These are phyloP conservation scores for Cadophora malorum DNA, from an alignment of 2,329 filamentous ascomycete genomes.

Conservation along the genomic window DNA sequence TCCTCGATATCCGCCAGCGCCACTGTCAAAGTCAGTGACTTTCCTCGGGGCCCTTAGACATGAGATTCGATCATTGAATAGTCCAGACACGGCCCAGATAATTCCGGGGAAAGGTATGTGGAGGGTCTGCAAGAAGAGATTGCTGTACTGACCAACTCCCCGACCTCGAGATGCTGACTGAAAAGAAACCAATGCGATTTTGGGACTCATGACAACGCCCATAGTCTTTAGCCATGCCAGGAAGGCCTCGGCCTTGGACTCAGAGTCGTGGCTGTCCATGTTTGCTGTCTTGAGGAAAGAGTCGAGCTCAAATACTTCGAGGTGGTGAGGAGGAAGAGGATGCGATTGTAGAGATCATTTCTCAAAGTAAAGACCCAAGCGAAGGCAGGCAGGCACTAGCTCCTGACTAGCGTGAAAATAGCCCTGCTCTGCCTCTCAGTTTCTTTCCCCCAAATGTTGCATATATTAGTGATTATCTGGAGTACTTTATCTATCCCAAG, in stretches of 20 bases:
- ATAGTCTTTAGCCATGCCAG: slow-evolving; percentile 61
- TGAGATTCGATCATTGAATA: not conserved
- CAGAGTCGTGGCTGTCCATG: slow-evolving; percentile 48
- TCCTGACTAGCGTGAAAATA: not conserved
- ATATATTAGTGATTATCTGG: not conserved
- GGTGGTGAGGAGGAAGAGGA: not conserved
- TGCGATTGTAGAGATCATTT: not conserved
- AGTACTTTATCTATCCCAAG: too few species aligned
- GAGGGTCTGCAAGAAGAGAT: not conserved
- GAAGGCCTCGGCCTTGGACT: slow-evolving; percentile 57
- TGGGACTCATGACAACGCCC: slow-evolving; percentile 61
- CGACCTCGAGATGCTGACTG: slow-evolving; percentile 61
- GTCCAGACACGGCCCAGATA: not conserved
- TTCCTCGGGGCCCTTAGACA: not conserved
- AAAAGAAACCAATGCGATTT: slow-evolving; percentile 64
- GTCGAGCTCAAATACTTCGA: not conserved
- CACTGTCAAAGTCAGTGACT: slow-evolving; percentile 51
- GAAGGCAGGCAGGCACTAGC: not conserved
- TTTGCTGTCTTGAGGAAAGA: slow-evolving; percentile 11
- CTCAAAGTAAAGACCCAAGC: not conserved
- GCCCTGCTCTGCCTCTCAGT: not conserved
- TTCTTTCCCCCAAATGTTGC: not conserved
- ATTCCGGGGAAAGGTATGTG: not conserved
- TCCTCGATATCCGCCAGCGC: slow-evolving; percentile 62
- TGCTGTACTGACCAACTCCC: slow-evolving; percentile 63